Percentiles rank a stretch among this genome's conserved stretches.
These are phyloP conservation scores for Boletus reticulatus DNA, from an alignment of 768 basidiomycete genomes.

Conservation along the genomic window DNA sequence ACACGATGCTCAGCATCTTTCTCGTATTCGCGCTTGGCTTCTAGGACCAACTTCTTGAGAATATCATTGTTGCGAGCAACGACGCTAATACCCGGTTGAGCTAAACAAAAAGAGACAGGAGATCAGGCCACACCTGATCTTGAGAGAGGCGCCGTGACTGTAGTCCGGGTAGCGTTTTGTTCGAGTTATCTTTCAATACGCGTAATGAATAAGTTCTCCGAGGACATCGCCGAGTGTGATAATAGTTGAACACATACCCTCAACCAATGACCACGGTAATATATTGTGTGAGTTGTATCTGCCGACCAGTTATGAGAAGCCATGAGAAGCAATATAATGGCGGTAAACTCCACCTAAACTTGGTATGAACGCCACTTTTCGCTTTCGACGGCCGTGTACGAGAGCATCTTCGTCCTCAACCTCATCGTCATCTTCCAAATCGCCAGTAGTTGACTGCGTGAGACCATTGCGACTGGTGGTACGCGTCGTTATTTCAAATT, in stretches of 20 bases:
- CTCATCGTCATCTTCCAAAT: slow-evolving; percentile 76
- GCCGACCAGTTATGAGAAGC: slow-evolving; percentile 14
- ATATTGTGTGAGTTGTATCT: slow-evolving; percentile 89
- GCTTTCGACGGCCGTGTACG: slow-evolving; percentile 68
- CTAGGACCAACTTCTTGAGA: slow-evolving; percentile 80
- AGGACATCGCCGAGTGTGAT: slow-evolving; percentile 10
- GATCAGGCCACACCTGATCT: slow-evolving; percentile 60
- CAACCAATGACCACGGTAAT: slow-evolving; percentile 88
- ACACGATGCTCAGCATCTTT: slow-evolving; percentile 90
- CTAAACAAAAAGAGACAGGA: slow-evolving; percentile 14
- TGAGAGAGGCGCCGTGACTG: slow-evolving; percentile 68
- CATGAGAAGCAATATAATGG: slow-evolving; percentile 5
- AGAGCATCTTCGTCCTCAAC: slow-evolving; percentile 50
- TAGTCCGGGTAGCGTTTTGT: slow-evolving; percentile 77
- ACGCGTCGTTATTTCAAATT: slow-evolving; percentile 88
- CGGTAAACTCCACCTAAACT: slow-evolving; percentile 57
- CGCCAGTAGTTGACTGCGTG: slow-evolving; percentile 67
- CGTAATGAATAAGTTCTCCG: slow-evolving; percentile 20
- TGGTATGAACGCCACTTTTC: slow-evolving; percentile 85
- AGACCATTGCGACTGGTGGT: slow-evolving; percentile 63
- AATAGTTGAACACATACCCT: slow-evolving; percentile 46
- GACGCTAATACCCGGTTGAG: slow-evolving; percentile 48
- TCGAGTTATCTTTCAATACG: slow-evolving; percentile 62
- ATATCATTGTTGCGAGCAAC: slow-evolving; percentile 88
- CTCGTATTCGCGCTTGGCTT: slow-evolving; percentile 86